Evolutionary conservation across 257 asterid genomes (phyloP).

Genomic region (Rhazya stricta): DNA sequence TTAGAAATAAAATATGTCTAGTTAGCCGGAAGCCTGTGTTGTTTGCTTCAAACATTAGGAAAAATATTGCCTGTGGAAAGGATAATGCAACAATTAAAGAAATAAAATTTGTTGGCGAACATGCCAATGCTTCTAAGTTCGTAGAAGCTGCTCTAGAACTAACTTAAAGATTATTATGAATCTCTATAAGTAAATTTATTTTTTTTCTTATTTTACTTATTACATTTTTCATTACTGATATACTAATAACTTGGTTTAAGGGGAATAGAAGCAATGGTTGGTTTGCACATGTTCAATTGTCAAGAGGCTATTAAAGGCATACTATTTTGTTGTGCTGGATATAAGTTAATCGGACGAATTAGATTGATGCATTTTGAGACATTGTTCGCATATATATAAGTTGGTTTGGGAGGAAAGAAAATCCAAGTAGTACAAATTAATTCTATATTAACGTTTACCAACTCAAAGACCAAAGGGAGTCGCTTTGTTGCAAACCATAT

Average conservation of each 20-base stretch:
- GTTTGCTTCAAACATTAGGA: conserved; percentile 67
- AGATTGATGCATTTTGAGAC: conserved; percentile 56
- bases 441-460: too few relatives aligned
- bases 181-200: neutral
- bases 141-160: conserved; percentile 66
- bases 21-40: conserved; percentile 88
- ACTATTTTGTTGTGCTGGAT: conserved; percentile 54
- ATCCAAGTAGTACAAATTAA: conserved; percentile 58
- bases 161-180: neutral
- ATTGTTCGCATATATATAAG: conserved; percentile 56
- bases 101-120: conserved; percentile 53
- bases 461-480: too few relatives aligned
- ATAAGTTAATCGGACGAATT: conserved; percentile 48
- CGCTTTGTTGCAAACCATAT: too few relatives aligned
- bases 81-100: conserved; percentile 63
- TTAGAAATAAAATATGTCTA: conserved; percentile 72
- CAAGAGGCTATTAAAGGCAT: conserved; percentile 60
- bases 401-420: conserved; percentile 52
- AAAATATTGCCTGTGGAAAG: conserved; percentile 71
- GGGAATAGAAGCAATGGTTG: conserved; percentile 69
- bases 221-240: neutral
- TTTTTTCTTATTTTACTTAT: neutral
- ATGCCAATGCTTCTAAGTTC: conserved; percentile 77
- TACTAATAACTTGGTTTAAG: conserved; percentile 3
- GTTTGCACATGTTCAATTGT: conserved; percentile 77